A percentile compares a stretch with the other conserved stretches of the same genome.
Evolutionary conservation across 2,329 filamentous ascomycete genomes (phyloP).

Genomic region (Cladophialophora chaetospira): DNA sequence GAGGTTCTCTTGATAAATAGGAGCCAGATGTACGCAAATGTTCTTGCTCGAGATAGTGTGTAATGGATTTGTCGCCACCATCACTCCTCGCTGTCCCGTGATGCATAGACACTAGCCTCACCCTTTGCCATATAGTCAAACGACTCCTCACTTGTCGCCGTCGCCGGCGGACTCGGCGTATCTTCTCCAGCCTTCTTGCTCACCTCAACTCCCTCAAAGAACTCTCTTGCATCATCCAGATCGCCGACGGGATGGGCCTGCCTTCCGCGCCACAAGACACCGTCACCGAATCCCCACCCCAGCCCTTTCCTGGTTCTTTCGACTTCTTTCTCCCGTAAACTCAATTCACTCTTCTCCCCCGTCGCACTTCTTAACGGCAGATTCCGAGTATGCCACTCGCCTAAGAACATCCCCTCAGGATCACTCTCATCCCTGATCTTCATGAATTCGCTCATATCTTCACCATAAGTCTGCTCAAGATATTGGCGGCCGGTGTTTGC

Average conservation of each 20-base stretch:
- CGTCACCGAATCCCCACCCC: slow-evolving; percentile 32
- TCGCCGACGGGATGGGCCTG: not conserved
- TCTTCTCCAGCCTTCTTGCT: slow-evolving; percentile 3
- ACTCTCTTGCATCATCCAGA: not conserved
- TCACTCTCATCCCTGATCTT: slow-evolving; percentile 70
- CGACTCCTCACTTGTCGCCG: slow-evolving; percentile 50
- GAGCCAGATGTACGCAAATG: no score
- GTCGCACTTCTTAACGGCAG: slow-evolving; percentile 47
- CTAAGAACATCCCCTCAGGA: slow-evolving; percentile 82
- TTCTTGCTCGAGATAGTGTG: no score
- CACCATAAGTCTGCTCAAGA: slow-evolving; percentile 69
- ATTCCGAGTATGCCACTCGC: slow-evolving; percentile 81
- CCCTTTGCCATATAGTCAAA: slow-evolving; percentile 49
- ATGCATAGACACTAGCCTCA: slow-evolving; percentile 44
- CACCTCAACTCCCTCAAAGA: not conserved
- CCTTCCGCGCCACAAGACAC: slow-evolving; percentile 31
- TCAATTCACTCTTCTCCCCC: slow-evolving; percentile 19
- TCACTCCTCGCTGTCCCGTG: not conserved
- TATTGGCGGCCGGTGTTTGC: slow-evolving; percentile 59
- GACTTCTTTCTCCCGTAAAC: slow-evolving; percentile 29
- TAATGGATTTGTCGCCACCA: not conserved
- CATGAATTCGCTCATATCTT: slow-evolving; percentile 67
- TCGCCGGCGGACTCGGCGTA: slow-evolving; percentile 40
- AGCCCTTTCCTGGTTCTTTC: slow-evolving; percentile 27
- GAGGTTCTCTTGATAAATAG: no score